Base-by-base conservation (phyloP, 208 protist genomes). In the Trypanosomatidae sp. region DNA sequence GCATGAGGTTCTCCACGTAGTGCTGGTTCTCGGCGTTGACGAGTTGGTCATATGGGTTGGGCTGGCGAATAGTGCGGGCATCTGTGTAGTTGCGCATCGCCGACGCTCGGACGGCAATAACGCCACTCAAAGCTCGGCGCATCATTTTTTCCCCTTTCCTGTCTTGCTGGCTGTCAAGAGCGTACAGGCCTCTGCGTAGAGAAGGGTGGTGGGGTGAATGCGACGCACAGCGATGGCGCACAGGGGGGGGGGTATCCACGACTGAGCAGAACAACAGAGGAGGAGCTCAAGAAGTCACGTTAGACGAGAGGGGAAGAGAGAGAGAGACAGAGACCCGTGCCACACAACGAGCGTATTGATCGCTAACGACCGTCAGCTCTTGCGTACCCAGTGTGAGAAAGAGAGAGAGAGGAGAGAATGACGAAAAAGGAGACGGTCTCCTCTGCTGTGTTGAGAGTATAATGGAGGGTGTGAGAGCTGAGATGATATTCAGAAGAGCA, bases 1-100 rank as follows among this genome's bases (percentile, higher is more conserved):
- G 74, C 55, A 96, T 59, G 68, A 97, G 68, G 47, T 87, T 79
- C 73, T 97, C 90, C 28, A 97, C 71, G 74, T 95, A 97, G 22
- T 33, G 76, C 46, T 86, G 82, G 70, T 96, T 97, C 69, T 89
- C 83, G 13, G 87, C 66, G 70, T 65, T 75, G 6, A 97, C 44
- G 19, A 95, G 43, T 72, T 94, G 89, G 49, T 97, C 94, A 69
- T 88, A 90, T 49, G 77, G 74, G 79, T 91, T 80, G 1, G 94
- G 94, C 44, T 83, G 81, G 59, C 91, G 91, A 72, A 96, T 87
- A 30, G 90, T 96, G 25, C 75, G 82, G 49, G 91, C 91, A 49
- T 94, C 87, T 3, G 94, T 95, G 77, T 90, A 93, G 0, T 41
- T 30, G 15, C 91, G 90, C 19, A 73, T 64, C n/a, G 46, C 72